Evolutionary conservation across 179 eudicot species (phyloP).

Genomic region (Spinacia oleracea): DNA sequence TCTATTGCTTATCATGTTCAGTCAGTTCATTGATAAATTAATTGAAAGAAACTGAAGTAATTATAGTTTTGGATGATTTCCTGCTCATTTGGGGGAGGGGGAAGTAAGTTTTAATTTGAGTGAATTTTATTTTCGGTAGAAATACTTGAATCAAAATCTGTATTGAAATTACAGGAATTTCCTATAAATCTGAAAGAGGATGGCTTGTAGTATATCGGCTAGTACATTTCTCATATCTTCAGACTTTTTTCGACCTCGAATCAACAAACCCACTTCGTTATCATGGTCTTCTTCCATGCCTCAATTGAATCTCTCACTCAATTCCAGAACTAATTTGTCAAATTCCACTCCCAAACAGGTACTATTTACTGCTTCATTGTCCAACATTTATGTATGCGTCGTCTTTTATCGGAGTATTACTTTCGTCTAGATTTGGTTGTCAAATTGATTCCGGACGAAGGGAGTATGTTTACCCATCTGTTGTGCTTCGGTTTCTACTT

Average conservation of each 20-base stretch:
- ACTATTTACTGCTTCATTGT: neutral
- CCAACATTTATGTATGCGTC: neutral
- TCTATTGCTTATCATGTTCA: neutral
- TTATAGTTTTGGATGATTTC: neutral
- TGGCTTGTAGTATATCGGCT: constrained; percentile 36
- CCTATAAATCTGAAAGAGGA: neutral
- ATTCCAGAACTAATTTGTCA: constrained; percentile 31
- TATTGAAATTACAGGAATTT: constrained; percentile 15
- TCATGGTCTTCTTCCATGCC: constrained; percentile 74
- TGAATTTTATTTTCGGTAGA: neutral
- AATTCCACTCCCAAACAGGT: constrained; percentile 45
- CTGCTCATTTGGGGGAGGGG: neutral
- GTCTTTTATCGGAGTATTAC: neutral
- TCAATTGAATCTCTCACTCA: constrained; percentile 38
- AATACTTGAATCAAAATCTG: neutral
- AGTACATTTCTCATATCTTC: constrained; percentile 34
- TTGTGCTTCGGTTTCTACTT: neutral
- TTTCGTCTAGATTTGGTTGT: neutral
- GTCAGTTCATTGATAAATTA: neutral
- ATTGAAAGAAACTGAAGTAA: no score
- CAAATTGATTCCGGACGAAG: neutral
- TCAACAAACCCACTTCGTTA: constrained; percentile 38
- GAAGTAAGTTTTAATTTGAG: no score
- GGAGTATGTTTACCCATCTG: neutral
- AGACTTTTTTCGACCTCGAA: constrained; percentile 32